phyloP scores from a whole-genome alignment of 2,329 filamentous ascomycete genomes.

The Anthostomella pinea region DNA sequence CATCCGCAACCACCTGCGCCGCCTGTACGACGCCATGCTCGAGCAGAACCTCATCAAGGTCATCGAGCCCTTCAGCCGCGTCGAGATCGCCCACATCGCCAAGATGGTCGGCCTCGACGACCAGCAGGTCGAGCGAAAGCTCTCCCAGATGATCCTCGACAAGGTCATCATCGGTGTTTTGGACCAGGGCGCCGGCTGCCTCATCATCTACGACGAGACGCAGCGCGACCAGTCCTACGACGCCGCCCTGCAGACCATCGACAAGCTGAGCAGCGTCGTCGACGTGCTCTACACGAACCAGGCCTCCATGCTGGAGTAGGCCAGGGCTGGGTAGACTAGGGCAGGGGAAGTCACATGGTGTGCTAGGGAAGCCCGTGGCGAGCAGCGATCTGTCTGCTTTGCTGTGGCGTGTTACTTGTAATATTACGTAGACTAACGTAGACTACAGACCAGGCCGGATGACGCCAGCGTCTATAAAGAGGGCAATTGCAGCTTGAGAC shows the following conservation, averaged over 20 bases:
- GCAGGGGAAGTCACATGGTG: not conserved
- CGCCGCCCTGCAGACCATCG: slow-evolving; percentile 88
- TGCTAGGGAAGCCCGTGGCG: not conserved
- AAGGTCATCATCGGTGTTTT: slow-evolving; percentile 97
- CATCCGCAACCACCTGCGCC: slow-evolving; percentile 93
- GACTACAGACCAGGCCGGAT: slow-evolving; percentile 3
- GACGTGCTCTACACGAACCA: slow-evolving; percentile 98
- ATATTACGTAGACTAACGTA: slow-evolving; percentile 19
- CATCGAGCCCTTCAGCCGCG: slow-evolving; percentile 95
- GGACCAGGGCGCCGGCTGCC: slow-evolving; percentile 94
- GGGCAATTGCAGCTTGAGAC: slow-evolving; percentile 2
- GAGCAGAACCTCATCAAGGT: slow-evolving; percentile 99
- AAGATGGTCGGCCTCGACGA: slow-evolving; percentile 97
- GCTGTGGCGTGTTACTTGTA: slow-evolving; percentile 12
- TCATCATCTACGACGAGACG: slow-evolving; percentile 96
- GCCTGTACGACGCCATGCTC: slow-evolving; percentile 96
- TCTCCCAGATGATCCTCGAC: slow-evolving; percentile 99
- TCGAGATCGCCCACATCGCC: slow-evolving; percentile 95
- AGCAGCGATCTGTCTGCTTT: not conserved
- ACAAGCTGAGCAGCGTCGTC: slow-evolving; percentile 95
- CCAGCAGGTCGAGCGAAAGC: slow-evolving; percentile 94
- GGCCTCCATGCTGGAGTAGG: slow-evolving; percentile 86
- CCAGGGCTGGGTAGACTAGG: not conserved
- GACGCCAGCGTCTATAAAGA: slow-evolving; percentile 7
- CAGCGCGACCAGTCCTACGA: slow-evolving; percentile 93